Evolutionary conservation across 148 eudicot species (phyloP).

Genomic region (Persicaria tinctoria): DNA sequence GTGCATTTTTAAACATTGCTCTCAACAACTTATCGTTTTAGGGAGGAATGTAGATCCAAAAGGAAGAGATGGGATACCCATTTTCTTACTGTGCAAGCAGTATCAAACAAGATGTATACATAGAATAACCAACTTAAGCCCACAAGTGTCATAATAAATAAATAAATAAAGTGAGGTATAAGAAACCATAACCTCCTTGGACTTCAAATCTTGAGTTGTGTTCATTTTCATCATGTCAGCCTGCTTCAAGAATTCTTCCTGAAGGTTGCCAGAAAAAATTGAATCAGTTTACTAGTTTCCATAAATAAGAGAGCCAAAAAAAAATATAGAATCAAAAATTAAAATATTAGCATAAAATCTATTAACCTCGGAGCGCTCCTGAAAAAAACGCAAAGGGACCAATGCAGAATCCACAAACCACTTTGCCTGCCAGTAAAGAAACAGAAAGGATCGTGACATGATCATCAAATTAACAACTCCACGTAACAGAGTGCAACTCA

Average conservation of each 20-base stretch:
- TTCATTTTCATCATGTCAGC: conserved; percentile 85
- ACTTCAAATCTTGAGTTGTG: conserved; percentile 93
- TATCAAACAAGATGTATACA: not conserved
- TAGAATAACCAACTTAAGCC: not conserved
- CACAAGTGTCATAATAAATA: not conserved
- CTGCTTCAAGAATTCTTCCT: conserved; percentile 99
- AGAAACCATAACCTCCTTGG: conserved; percentile 66
- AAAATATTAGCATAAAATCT: not conserved
- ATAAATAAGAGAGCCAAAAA: not conserved
- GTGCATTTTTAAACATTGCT: too few relatives aligned
- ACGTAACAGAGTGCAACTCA: conserved; percentile 4
- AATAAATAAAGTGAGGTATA: not conserved
- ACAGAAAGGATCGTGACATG: conserved; percentile 3
- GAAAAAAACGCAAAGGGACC: conserved; percentile 79
- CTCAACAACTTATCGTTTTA: not conserved
- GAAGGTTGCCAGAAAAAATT: not conserved
- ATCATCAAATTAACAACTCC: not conserved
- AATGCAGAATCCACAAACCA: conserved; percentile 90
- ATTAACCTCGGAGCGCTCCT: conserved; percentile 97
- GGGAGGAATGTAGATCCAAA: not conserved
- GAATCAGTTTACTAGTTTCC: not conserved
- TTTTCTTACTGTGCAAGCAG: not conserved
- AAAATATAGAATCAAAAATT: not conserved
- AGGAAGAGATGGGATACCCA: not conserved
- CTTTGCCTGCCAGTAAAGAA: conserved; percentile 51